Evolutionary conservation across 495 filamentous ascomycete species (phyloP).

Genomic region (Geopyxis carbonaria): DNA sequence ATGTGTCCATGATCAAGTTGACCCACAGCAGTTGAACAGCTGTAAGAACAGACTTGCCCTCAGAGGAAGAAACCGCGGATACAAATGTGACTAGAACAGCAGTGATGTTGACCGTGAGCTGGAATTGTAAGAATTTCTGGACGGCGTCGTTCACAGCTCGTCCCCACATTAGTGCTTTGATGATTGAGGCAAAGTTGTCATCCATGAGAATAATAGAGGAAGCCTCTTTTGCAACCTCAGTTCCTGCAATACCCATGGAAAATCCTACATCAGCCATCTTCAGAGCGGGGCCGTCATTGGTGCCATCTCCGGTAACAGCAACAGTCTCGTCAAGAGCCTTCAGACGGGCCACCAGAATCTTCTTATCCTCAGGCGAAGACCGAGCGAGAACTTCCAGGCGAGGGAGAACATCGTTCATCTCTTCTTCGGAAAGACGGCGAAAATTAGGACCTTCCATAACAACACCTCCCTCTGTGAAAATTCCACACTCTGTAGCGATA

Average conservation of each 20-base stretch:
- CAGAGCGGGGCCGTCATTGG: constrained; percentile 75
- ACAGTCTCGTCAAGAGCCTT: constrained; percentile 65
- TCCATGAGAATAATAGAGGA: constrained; percentile 85
- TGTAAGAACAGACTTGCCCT: constrained; percentile 55
- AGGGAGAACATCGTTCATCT: constrained; percentile 58
- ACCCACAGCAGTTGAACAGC: constrained; percentile 85
- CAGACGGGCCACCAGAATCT: constrained; percentile 55
- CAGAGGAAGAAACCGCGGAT: constrained; percentile 51
- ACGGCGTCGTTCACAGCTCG: constrained; percentile 83
- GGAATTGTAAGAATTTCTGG: constrained; percentile 80
- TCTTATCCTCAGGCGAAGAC: constrained; percentile 78
- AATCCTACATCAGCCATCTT: constrained; percentile 79
- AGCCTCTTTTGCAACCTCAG: constrained; percentile 86
- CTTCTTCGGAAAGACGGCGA: constrained; percentile 50
- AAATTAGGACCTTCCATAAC: constrained; percentile 77
- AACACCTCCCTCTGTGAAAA: constrained; percentile 52
- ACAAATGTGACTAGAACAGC: constrained; percentile 72
- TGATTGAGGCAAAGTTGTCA: constrained; percentile 77
- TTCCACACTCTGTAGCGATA: constrained; percentile 71
- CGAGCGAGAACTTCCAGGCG: constrained; percentile 67
- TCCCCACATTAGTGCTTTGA: constrained; percentile 81
- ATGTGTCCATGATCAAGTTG: constrained; percentile 88
- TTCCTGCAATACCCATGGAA: constrained; percentile 83
- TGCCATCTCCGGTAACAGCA: constrained; percentile 76
- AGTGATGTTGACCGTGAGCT: constrained; percentile 82